A percentile compares a stretch with the other conserved stretches of the same genome.
Evolutionary conservation across 192 early-diverging fungal species (phyloP).

Genomic region (Funneliformis geosporum): DNA sequence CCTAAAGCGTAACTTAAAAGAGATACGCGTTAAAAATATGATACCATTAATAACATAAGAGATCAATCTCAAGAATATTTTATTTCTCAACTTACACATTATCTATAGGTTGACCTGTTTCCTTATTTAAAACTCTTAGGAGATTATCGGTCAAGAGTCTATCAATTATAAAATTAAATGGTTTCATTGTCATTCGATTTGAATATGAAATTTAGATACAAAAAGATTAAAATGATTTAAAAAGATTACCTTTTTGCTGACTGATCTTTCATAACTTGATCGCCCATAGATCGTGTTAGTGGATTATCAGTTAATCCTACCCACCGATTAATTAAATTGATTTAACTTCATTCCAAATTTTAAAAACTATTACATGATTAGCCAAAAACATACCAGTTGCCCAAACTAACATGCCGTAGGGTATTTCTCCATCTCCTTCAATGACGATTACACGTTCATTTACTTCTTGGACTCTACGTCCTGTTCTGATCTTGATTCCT

Average conservation of each 20-base stretch:
- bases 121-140: slow-evolving; percentile 70
- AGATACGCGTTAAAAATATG: background rate
- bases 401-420: slow-evolving; percentile 78
- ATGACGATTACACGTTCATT: slow-evolving; percentile 53
- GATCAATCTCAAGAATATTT: no score
- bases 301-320: slow-evolving; percentile 70
- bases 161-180: slow-evolving; percentile 11
- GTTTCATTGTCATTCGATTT: background rate
- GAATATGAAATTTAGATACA: background rate
- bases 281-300: slow-evolving; percentile 49
- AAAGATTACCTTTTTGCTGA: slow-evolving; percentile 34
- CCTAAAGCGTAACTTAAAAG: slow-evolving; percentile 73
- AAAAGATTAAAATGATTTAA: background rate
- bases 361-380: background rate
- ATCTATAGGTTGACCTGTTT: slow-evolving; percentile 51
- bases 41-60: no score
- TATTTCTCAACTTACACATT: slow-evolving; percentile 49
- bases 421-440: slow-evolving; percentile 46
- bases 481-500: slow-evolving; percentile 73
- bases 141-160: slow-evolving; percentile 75
- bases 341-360: background rate
- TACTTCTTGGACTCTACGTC: slow-evolving; percentile 62
- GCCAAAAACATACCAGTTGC: slow-evolving; percentile 69
- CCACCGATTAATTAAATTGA: slow-evolving; percentile 49
- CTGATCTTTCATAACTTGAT: slow-evolving; percentile 45